A percentile compares a stretch with the other conserved stretches of the same genome.
Conservation (phyloP, 2,329 filamentous ascomycete genomes). For the Capronia coronata region DNA sequence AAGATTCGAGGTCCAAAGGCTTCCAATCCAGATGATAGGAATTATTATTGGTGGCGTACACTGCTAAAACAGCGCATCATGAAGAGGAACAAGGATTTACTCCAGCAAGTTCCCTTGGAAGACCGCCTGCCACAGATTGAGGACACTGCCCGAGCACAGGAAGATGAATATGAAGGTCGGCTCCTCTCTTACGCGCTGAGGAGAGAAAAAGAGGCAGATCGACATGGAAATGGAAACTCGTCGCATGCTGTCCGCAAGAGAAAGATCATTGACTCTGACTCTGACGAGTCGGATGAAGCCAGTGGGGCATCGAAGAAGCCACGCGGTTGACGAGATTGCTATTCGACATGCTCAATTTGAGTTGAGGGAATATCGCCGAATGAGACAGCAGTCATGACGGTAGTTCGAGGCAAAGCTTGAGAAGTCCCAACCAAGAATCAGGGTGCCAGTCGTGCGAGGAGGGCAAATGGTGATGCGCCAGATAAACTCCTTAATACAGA, state of each 20-base stretch:
- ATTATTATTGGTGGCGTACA: conserved; percentile 61
- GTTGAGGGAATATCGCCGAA: no score
- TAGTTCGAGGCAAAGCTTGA: conserved; percentile 19
- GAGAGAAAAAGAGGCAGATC: conserved; percentile 29
- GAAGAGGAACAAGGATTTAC: conserved; percentile 53
- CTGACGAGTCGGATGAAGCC: conserved; percentile 20
- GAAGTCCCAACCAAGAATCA: not conserved
- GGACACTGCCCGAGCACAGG: conserved; percentile 50
- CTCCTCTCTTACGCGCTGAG: conserved; percentile 40
- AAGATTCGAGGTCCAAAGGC: conserved; percentile 41
- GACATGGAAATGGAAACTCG: conserved; percentile 27
- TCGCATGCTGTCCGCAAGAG: conserved; percentile 28
- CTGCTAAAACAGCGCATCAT: conserved; percentile 58
- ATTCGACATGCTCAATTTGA: no score
- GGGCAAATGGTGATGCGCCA: not conserved
- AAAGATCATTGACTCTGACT: conserved; percentile 29
- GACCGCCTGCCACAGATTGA: conserved; percentile 57
- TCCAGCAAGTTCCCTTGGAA: conserved; percentile 52
- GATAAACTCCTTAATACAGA: no score
- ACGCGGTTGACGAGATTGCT: conserved; percentile 4
- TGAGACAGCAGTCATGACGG: not conserved
- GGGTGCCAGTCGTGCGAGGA: not conserved
- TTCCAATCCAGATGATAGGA: conserved; percentile 50
- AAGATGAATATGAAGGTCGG: conserved; percentile 53
- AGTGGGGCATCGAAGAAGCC: conserved; percentile 16